Evolutionary conservation across 1,139 yeast genomes (phyloP), one percentile per base, ranked within the genome.

Genomic region (Magnusiomyces paraingens): DNA sequence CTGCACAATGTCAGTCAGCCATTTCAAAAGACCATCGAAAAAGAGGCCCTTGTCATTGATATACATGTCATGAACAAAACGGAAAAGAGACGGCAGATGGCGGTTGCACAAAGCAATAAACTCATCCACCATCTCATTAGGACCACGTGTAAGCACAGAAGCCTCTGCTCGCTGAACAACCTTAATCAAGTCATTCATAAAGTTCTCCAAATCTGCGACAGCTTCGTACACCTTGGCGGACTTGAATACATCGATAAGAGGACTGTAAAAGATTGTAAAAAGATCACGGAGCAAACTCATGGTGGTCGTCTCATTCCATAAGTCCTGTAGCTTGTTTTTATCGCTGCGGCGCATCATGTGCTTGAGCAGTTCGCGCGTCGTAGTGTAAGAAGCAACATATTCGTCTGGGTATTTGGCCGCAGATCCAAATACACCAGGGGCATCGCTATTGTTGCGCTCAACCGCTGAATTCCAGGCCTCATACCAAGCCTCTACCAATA

Each of bases 231-330:
- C 78, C 58, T 85, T 82, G 29, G 96, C 89, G 52, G 81, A 79
- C 57, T 84, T 82, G 70, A 91, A 86, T 1, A 91, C 76, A 46
- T 77, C 78, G 59, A 90, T 86, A 65, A 91, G 72, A 1, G 97
- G 97, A 59, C 87, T 89, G 66, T 90, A 90, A 61, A 91, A 86
- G 54, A 89, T 77, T 0, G 90, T 79, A 45, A 91, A 76, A 42
- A 88, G 73, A 54, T 86, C 87, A 60, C 85, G 85, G 55, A 90
- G 73, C 46, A 91, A 73, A 49, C 75, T 76, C 22, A 90, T 82
- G 45, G 94, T 72, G 62, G 85, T 87, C 0, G 93, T 90, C 62
- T 90, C 96, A 53, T 82, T 82, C 94, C 96, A 88, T 49, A 91
- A 70, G 64, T 83, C 82, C 61, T 83, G 84, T 74, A 90, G 70